These are phyloP conservation scores for Acanthamoeba quina DNA, from an alignment of 208 protist species.

Conservation along the genomic window DNA sequence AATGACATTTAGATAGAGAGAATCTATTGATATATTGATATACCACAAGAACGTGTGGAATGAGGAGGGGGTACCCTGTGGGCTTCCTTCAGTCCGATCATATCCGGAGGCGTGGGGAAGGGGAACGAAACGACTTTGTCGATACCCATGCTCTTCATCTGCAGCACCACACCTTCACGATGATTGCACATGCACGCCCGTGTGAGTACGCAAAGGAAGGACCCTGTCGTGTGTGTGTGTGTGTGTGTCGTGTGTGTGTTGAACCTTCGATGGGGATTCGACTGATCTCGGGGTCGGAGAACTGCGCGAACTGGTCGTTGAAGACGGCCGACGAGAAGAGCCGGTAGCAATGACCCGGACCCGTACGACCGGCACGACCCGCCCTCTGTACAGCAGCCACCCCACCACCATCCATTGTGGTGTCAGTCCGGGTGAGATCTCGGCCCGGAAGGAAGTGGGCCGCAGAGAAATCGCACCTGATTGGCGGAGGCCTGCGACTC, in stretches of 20 bases:
- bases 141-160: slow-evolving; percentile 93
- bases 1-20: not conserved
- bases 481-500: slow-evolving; percentile 90
- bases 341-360: slow-evolving; percentile 93
- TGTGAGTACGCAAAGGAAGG: slow-evolving; percentile 91
- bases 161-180: slow-evolving; percentile 87
- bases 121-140: slow-evolving; percentile 91
- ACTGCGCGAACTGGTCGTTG: slow-evolving; percentile 86
- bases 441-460: slow-evolving; percentile 98
- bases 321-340: slow-evolving; percentile 92
- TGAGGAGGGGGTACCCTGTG: not conserved
- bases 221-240: slow-evolving; percentile 86
- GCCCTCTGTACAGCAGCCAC: slow-evolving; percentile 83
- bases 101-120: slow-evolving; percentile 90
- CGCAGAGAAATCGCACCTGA: slow-evolving; percentile 94
- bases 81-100: slow-evolving; percentile 68
- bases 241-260: not conserved
- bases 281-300: slow-evolving; percentile 89
- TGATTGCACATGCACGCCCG: slow-evolving; percentile 92
- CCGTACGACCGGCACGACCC: slow-evolving; percentile 92
- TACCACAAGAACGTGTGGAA: too few relatives aligned
- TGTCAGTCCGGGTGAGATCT: slow-evolving; percentile 86
- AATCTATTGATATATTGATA: not conserved
- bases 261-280: slow-evolving; percentile 88
- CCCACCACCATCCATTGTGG: not conserved